Evolutionary conservation across 2,329 filamentous ascomycete genomes (phyloP).

Genomic region (Sporothrix variecibatus): DNA sequence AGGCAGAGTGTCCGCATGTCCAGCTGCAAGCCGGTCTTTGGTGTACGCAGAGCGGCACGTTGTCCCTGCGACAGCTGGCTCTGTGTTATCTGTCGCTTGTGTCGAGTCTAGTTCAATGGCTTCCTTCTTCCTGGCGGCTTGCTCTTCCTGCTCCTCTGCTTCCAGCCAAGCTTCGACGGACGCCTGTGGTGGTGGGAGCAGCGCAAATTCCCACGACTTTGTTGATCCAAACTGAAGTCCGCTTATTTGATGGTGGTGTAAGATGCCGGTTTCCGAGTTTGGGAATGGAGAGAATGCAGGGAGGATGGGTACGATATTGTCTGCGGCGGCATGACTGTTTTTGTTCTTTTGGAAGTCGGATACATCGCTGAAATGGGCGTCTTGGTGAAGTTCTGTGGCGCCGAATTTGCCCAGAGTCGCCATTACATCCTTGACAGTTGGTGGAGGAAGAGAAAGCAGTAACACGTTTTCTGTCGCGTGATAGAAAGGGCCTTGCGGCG

Average conservation of each 20-base stretch:
- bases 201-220: conserved; percentile 70
- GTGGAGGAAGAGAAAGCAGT: conserved; percentile 3
- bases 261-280: neutral
- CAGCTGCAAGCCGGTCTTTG: conserved; percentile 46
- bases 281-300: neutral
- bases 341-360: conserved; percentile 67
- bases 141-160: conserved; percentile 39
- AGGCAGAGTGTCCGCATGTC: conserved; percentile 98
- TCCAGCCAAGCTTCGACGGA: conserved; percentile 72
- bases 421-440: neutral
- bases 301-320: neutral
- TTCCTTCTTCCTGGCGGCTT: conserved; percentile 29
- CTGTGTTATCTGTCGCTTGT: neutral
- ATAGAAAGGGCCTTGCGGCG: neutral
- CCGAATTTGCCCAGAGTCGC: conserved; percentile 22
- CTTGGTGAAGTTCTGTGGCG: conserved; percentile 75
- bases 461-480: neutral
- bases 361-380: conserved; percentile 82
- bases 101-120: neutral
- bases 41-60: neutral
- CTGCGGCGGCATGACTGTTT: neutral
- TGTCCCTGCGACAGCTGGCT: conserved; percentile 11
- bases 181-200: conserved; percentile 66
- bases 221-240: neutral
- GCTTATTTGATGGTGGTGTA: neutral